phyloP scores from a whole-genome alignment of 345 rosid species.

The Aquilaria sinensis region DNA sequence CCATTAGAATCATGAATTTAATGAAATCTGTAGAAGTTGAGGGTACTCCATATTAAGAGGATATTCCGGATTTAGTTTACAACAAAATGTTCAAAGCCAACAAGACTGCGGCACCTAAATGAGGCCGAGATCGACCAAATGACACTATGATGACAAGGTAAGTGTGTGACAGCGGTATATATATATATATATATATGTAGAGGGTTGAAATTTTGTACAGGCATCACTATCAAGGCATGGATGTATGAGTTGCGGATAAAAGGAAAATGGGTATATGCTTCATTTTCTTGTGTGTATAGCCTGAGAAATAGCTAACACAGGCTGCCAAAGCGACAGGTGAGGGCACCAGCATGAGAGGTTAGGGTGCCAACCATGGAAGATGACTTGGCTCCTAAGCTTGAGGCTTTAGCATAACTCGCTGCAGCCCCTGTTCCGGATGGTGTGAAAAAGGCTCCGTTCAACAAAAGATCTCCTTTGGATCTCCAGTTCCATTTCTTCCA shows the following conservation, averaged over 20 bases:
- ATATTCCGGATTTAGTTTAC: background rate
- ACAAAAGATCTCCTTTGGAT: slow-evolving; percentile 51
- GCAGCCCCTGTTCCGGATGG: slow-evolving; percentile 45
- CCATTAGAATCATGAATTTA: no score
- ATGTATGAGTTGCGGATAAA: background rate
- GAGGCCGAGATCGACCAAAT: slow-evolving; percentile 34
- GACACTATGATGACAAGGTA: slow-evolving; percentile 30
- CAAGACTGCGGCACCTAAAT: slow-evolving; percentile 32
- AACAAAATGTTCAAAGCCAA: slow-evolving; percentile 14
- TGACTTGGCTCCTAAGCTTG: slow-evolving; percentile 58
- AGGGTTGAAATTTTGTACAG: no score
- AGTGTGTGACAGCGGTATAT: background rate
- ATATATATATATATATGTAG: no score
- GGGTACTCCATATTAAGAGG: no score
- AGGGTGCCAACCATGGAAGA: slow-evolving; percentile 45
- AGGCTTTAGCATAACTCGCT: slow-evolving; percentile 57
- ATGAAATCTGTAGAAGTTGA: no score
- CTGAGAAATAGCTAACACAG: slow-evolving; percentile 32
- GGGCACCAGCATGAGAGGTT: slow-evolving; percentile 48
- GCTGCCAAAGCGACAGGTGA: slow-evolving; percentile 43
- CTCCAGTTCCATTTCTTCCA: slow-evolving; percentile 69
- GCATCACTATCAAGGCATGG: no score
- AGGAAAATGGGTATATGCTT: slow-evolving; percentile 8
- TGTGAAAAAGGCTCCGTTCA: slow-evolving; percentile 58
- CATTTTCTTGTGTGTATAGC: background rate